Base-by-base conservation (phyloP, 164 flowering plant genomes). In the Cinnamomum micranthum region DNA sequence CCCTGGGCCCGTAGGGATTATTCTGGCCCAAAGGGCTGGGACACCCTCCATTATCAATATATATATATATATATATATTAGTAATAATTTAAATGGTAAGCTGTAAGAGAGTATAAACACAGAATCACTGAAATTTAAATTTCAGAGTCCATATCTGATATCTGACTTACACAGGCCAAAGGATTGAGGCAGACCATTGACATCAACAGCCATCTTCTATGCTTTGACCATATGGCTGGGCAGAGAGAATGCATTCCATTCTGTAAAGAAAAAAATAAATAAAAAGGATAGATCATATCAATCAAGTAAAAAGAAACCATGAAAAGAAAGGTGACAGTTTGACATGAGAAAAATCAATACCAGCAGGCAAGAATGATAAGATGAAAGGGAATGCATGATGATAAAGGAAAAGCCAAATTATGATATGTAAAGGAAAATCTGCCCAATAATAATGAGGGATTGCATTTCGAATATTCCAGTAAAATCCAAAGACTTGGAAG, bases 161-260 rank as follows among this genome's bases (percentile, higher is more conserved):
- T 41, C 47, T 41, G 10, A 88, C 98, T 92, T 87, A 95, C 99
- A 85, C 97, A 93, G 68, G 97, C 87, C 75, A 93, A 78, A 47
- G 95, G 98, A 73, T 92, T 95, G 77, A 93, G 93, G 80, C 98
- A 91, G 74, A 95, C 85, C 99, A 95, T 95, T 77, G 98, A 92
- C 99, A 95, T 95, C 81, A 95, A 71, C 73, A 93, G 83, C 98
- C 98, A 95, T 82, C 98, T 88, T 75, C 99, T 85, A 76, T 95
- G 99, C 86, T 92, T 95, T 65, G 99, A 91, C 99, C 99, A 95
- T 64, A 93, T 83, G 25, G 99, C 97, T 72, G 99, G 99, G 79
- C 99, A 95, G 70, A 95, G 89, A 27, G 99, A 95, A 83, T 95
- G 99, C 87, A 93, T 81, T 71, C 98, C 97, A 81, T 91, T 92